Base-by-base conservation (phyloP, 306 rosid genomes). In the Adenanthera pavonina region DNA sequence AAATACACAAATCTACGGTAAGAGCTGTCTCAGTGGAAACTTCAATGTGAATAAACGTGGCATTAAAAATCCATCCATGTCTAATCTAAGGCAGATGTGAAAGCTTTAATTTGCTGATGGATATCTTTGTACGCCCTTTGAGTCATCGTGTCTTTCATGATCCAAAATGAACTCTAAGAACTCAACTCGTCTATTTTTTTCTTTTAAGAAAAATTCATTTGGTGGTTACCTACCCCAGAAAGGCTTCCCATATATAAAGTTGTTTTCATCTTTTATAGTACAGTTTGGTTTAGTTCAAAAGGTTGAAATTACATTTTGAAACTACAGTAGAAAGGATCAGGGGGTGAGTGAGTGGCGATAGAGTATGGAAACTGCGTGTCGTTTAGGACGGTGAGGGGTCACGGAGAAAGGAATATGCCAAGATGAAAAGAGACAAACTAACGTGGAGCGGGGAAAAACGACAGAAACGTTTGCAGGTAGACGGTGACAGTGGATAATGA, bases 391-490 rank as follows among this genome's bases (percentile, higher is more conserved):
- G 30, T 25, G 30, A 25, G 30, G 30, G 30, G 30, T 10, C 0
- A 33, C 11, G 33, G 30, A 20, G 25, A 10, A 60, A 25, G 35
- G 25, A 53, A 56, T 0, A 48, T 48, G 15, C 52, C 1, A 25
- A 60, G 8, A 56, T 15, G 11, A 25, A 17, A 16, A 16, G 47
- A 16, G 51, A 36, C 72, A 67, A 43, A 16, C 73, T 1, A 68
- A 68, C 73, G 17, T 10, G 33, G 53, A 69, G 7, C 8, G 16
- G 17, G 2, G 36, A 17, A 69, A 69, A 69, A 69, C 74, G 74
- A 69, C 74, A 69, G 35, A 69, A 48, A 41, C 36, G 53, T 69
- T 9, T 10, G 53, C 51, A 51, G 74, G 36, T 2, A 69, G 53
- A 69, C 16, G 13, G 0, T 44, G 74, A 69, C 74, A 25, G 34